These are phyloP conservation scores for Xylariales sp. DNA, from an alignment of 2,329 filamentous ascomycete species.

Conservation along the genomic window DNA sequence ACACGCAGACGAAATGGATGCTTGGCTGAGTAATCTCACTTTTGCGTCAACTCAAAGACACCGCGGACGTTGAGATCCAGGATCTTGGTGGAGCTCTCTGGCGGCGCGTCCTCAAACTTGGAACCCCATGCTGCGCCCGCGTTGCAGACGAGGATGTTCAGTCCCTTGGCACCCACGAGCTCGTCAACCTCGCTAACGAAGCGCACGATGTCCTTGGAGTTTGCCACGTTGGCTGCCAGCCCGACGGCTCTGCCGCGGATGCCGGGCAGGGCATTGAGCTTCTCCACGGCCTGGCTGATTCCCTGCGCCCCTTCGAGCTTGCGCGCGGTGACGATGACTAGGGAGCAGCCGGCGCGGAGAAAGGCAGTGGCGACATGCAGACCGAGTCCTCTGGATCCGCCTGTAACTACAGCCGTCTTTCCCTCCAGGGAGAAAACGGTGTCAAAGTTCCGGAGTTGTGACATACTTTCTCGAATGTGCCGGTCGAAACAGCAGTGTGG, in stretches of 20 bases:
- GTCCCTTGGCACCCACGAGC: conserved; percentile 50
- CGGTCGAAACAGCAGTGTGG: no score
- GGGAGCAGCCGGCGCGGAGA: conserved; percentile 65
- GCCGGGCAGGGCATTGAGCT: conserved; percentile 58
- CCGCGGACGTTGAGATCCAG: conserved; percentile 69
- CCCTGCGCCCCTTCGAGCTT: conserved; percentile 56
- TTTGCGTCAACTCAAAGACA: conserved; percentile 64
- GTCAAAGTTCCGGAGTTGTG: conserved; percentile 21
- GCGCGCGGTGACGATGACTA: conserved; percentile 69
- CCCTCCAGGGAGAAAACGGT: conserved; percentile 26
- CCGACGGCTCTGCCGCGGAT: conserved; percentile 57
- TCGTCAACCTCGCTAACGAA: conserved; percentile 51
- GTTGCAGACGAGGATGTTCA: conserved; percentile 69
- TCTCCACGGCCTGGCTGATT: conserved; percentile 56
- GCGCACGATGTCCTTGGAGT: conserved; percentile 55
- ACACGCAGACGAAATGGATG: conserved; percentile 8
- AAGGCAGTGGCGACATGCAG: conserved; percentile 63
- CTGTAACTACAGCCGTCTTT: conserved; percentile 25
- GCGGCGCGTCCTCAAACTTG: conserved; percentile 57
- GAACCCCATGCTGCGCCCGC: conserved; percentile 69
- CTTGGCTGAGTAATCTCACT: conserved; percentile 28
- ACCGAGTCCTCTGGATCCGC: conserved; percentile 51
- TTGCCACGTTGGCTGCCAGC: conserved; percentile 62
- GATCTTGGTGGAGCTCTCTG: conserved; percentile 60
- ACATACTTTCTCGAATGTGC: conserved; percentile 16